phyloP scores from a whole-genome alignment of 2,329 filamentous ascomycete genomes.

The Teratosphaeria nubilosa region DNA sequence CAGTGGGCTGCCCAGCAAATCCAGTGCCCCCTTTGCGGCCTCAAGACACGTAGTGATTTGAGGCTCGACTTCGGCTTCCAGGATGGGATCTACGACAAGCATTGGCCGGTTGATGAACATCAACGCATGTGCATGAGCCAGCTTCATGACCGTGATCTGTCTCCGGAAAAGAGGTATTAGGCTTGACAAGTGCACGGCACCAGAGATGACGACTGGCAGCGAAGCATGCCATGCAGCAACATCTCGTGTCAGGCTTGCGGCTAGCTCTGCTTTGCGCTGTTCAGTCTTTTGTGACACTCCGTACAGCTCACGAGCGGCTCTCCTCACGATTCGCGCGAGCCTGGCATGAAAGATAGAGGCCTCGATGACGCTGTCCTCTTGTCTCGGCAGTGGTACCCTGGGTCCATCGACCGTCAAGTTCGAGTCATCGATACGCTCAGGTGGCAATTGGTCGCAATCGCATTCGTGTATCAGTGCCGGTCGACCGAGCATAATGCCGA shows the following conservation, averaged over 20 bases:
- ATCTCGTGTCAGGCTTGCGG: constrained; percentile 33
- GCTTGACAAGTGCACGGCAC: constrained; percentile 33
- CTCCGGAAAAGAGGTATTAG: constrained; percentile 42
- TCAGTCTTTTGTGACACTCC: constrained; percentile 10
- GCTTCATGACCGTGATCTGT: constrained; percentile 44
- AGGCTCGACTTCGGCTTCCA: constrained; percentile 8
- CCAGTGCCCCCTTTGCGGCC: constrained; percentile 38
- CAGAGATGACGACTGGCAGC: constrained; percentile 35
- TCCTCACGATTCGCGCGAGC: constrained; percentile 20
- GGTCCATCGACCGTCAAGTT: constrained; percentile 9
- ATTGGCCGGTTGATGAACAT: constrained; percentile 49
- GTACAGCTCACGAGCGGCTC: constrained; percentile 21
- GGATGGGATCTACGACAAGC: constrained; percentile 29
- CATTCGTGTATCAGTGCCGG: constrained; percentile 28
- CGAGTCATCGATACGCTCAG: constrained; percentile 21
- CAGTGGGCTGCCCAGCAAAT: constrained; percentile 35
- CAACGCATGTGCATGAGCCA: constrained; percentile 46
- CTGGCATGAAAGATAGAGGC: constrained; percentile 22
- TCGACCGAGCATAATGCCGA: constrained; percentile 29
- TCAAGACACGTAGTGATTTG: constrained; percentile 38
- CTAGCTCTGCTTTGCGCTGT: constrained; percentile 16
- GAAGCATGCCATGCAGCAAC: constrained; percentile 37
- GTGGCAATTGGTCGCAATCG: constrained; percentile 21
- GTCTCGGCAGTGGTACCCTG: background rate
- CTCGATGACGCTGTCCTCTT: constrained; percentile 23